These are phyloP conservation scores for Neurospora hispaniola DNA, from an alignment of 495 filamentous ascomycete genomes.

Conservation along the genomic window DNA sequence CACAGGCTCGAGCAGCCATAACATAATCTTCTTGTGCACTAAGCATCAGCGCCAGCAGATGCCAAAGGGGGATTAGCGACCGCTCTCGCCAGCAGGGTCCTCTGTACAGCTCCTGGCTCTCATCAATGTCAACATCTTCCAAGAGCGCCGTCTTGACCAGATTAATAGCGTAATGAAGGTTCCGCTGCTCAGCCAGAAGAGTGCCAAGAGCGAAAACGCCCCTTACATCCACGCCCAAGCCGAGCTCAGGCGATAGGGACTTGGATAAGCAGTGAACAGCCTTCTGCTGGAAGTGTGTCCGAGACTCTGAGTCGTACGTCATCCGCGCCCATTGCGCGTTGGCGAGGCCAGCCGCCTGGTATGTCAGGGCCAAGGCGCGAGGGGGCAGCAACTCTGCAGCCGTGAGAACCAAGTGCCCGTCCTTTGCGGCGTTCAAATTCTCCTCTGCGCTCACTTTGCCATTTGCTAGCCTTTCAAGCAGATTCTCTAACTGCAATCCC, in stretches of 20 bases:
- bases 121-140: constrained; percentile 26
- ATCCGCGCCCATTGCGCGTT: constrained; percentile 76
- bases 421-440: constrained; percentile 21
- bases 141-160: constrained; percentile 52
- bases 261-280: constrained; percentile 64
- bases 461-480: constrained; percentile 33
- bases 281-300: constrained; percentile 57
- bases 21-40: constrained; percentile 79
- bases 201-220: constrained; percentile 71
- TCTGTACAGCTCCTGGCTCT: constrained; percentile 25
- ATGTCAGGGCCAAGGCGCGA: constrained; percentile 51
- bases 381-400: constrained; percentile 34
- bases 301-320: constrained; percentile 59
- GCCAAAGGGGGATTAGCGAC: constrained; percentile 63
- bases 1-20: constrained; percentile 67
- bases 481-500: constrained; percentile 51
- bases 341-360: constrained; percentile 71
- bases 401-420: constrained; percentile 14
- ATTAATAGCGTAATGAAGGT: constrained; percentile 66
- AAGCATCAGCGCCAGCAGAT: constrained; percentile 73
- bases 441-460: constrained; percentile 14
- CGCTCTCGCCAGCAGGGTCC: constrained; percentile 40
- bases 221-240: constrained; percentile 51
- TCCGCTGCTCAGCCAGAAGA: constrained; percentile 67
- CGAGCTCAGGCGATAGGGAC: constrained; percentile 54